phyloP scores from a whole-genome alignment of 1,284 basidiomycete genomes.

The Dichomitus squalens region DNA sequence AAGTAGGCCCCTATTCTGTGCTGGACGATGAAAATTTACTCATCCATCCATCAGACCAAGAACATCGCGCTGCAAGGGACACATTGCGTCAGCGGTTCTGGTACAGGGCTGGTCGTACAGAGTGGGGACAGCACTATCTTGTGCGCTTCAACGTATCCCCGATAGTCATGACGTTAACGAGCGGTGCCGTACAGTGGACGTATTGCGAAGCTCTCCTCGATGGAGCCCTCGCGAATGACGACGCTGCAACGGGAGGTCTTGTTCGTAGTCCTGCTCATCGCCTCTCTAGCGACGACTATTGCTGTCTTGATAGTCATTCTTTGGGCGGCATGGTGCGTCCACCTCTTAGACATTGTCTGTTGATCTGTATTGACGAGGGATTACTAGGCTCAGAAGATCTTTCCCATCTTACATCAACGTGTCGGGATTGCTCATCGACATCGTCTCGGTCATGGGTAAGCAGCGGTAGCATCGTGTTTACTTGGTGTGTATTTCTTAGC shows the following conservation, averaged over 20 bases:
- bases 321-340: conserved; percentile 54
- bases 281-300: conserved; percentile 40
- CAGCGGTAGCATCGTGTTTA: not conserved
- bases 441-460: conserved; percentile 52
- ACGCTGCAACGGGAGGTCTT: conserved; percentile 47
- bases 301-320: conserved; percentile 57
- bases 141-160: conserved; percentile 26
- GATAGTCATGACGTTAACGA: no score
- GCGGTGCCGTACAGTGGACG: conserved; percentile 54
- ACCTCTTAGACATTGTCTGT: not conserved
- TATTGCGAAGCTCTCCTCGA: conserved; percentile 54
- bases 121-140: conserved; percentile 59
- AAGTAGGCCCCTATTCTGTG: conserved; percentile 27
- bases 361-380: not conserved
- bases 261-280: conserved; percentile 47
- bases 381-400: conserved; percentile 33
- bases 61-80: conserved; percentile 69
- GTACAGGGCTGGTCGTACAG: conserved; percentile 57
- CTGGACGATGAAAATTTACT: conserved; percentile 39
- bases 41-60: conserved; percentile 55
- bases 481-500: not conserved
- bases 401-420: conserved; percentile 60
- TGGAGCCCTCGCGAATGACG: conserved; percentile 41
- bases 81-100: conserved; percentile 57
- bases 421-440: conserved; percentile 53